These are phyloP conservation scores for Gautieria morchelliformis DNA, from an alignment of 768 basidiomycete genomes.

Conservation along the genomic window DNA sequence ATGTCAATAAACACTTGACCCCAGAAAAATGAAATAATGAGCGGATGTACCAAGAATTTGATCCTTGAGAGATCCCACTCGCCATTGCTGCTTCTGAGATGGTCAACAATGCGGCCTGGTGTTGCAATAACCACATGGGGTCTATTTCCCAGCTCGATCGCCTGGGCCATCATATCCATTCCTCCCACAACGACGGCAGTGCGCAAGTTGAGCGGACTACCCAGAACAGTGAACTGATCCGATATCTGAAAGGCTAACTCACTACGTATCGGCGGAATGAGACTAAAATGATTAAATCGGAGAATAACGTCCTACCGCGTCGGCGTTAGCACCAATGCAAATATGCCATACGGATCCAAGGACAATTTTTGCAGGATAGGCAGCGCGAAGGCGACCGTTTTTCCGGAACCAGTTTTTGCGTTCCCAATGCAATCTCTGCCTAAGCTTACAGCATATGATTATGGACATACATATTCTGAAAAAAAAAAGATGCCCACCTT, in stretches of 20 bases:
- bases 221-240: conserved; percentile 91
- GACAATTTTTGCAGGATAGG: conserved; percentile 88
- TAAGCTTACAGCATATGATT: conserved; percentile 19
- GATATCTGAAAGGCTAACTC: conserved; percentile 97
- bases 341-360: conserved; percentile 89
- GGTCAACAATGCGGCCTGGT: conserved; percentile 89
- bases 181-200: conserved; percentile 92
- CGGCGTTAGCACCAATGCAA: conserved; percentile 86
- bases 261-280: conserved; percentile 28
- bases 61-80: conserved; percentile 82
- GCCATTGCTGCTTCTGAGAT: conserved; percentile 60
- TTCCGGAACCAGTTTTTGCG: conserved; percentile 96
- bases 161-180: conserved; percentile 97
- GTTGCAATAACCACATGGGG: conserved; percentile 96
- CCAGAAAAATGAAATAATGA: not conserved
- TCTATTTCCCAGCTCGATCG: conserved; percentile 70
- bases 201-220: conserved; percentile 67
- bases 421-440: conserved; percentile 96
- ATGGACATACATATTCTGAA: not conserved
- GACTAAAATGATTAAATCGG: not conserved
- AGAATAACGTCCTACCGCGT: conserved; percentile 59
- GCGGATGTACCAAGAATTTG: conserved; percentile 63
- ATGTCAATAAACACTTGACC: not conserved
- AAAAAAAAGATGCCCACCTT: conserved; percentile 37
- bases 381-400: conserved; percentile 94